Evolutionary conservation across 768 basidiomycete genomes (phyloP), one percentile per base, ranked within the genome.

Genomic region (Kwoniella europaea): DNA sequence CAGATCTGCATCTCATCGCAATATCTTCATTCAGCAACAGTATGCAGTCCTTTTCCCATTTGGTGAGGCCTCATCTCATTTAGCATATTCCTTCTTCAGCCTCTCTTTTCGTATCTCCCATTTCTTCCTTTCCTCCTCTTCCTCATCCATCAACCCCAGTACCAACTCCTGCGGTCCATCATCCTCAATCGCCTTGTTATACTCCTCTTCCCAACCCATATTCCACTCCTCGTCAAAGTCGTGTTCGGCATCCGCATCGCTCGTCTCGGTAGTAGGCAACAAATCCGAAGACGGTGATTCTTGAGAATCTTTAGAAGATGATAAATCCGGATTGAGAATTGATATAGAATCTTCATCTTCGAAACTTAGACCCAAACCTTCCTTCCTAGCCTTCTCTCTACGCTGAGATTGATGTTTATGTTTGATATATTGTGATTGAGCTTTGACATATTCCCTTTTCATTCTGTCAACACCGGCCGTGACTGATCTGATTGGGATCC

Each of bases 141-240:
- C 81, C 63, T 84, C 83, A 62, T 84, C 83, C 78, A 84, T 69
- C 58, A 82, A 67, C 0, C 82, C 82, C 53, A 81, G 65, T 3
- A 83, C 79, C 24, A 84, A 69, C 64, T 84, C 83, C 35, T 84
- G 81, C 41, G 73, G 77, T 16, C 74, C 81, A 59, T 84, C 81
- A 71, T 83, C 81, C 67, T 83, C 82, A 27, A 79, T 78, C 4
- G 78, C 77, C 50, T 58, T 74, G 43, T 71, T 55, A 66, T 82
- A 81, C 50, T 79, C 79, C 42, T 82, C 79, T 62, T 83, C 81
- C 75, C 76, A 77, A 18, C 71, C 71, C 16, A 72, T 76, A 12
- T 68, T 76, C 74, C 82, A 82, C 24, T 67, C 68, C 44, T 66
- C 69, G 35, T 58, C 72, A 20, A 35, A 27, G 7, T 70, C 68